Base-by-base conservation (phyloP, 345 rosid genomes). In the Triadica sebifera region DNA sequence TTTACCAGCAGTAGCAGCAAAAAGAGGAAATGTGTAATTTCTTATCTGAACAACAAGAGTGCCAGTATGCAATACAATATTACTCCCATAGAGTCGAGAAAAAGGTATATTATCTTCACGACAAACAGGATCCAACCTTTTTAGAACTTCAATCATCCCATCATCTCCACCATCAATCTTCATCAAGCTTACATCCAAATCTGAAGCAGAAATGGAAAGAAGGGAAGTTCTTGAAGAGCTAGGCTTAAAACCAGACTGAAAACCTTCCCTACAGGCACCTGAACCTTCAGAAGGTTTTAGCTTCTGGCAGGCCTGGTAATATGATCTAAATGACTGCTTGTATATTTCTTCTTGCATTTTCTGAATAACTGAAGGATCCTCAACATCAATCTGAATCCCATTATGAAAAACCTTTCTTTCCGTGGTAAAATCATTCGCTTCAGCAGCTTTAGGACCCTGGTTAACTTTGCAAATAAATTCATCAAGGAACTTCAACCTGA, bases 61-160 rank as follows among this genome's bases (percentile, higher is more conserved):
- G 71, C 93, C 90, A 16, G 91, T 80, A 53, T 67, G 83, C 84
- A 93, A 83, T 77, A 72, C 52, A 76, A 90, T 78, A 74, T 89
- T 93, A 75, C 98, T 83, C 52, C 99, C 99, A 86, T 91, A 93
- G 47, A 91, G 88, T 76, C 98, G 89, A 39, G 97, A 87, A 88
- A 95, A 93, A 20, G 99, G 99, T 81, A 95, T 89, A 73, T 88
- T 79, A 22, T 81, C 81, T 84, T 89, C 91, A 66, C 67, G 75
- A 81, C 88, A 84, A 22, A 95, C 81, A 76, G 93, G 97, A 88
- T 95, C 99, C 77, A 93, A 91, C 84, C 84, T 87, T 86, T 82
- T 86, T 69, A 93, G 58, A 65, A 93, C 81, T 80, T 91, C 93
- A 73, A 95, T 78, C 97, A 93, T 88, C 79, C 97, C 98, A 73